A percentile compares a stretch with the other conserved stretches of the same genome.
Evolutionary conservation across 495 filamentous ascomycete species (phyloP).

Genomic region (Podospora didyma): DNA sequence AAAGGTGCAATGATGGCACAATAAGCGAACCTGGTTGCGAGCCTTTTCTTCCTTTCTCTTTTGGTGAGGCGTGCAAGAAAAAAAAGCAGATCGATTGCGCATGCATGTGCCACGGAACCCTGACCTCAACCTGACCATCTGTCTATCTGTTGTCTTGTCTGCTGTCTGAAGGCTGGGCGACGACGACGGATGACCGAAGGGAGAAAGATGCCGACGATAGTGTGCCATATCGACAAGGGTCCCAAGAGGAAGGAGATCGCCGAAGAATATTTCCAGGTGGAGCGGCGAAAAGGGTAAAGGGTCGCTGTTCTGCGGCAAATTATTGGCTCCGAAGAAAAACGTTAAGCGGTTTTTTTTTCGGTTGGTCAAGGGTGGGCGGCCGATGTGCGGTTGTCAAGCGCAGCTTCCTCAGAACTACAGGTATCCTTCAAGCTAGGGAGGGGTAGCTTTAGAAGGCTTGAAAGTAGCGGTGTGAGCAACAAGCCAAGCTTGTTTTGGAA

Average conservation of each 20-base stretch:
- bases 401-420: constrained; percentile 3
- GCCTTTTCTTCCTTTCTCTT: neutral
- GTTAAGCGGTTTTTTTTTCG: neutral
- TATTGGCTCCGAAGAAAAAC: constrained; percentile 16
- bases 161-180: neutral
- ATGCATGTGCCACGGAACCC: neutral
- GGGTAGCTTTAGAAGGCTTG: constrained; percentile 22
- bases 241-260: neutral
- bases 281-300: neutral
- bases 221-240: neutral
- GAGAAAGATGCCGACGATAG: neutral
- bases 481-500: constrained; percentile 13
- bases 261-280: neutral
- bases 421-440: constrained; percentile 1
- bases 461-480: constrained; percentile 33
- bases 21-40: neutral
- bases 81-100: neutral
- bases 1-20: constrained; percentile 1
- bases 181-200: neutral
- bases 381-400: constrained; percentile 14
- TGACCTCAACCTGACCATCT: neutral
- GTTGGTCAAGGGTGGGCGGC: neutral
- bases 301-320: constrained; percentile 5
- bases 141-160: neutral
- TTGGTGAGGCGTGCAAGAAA: neutral